Percentiles rank a stretch among this genome's conserved stretches.
These are phyloP conservation scores for Suillus sp. DNA, from an alignment of 768 basidiomycete species.

Conservation along the genomic window DNA sequence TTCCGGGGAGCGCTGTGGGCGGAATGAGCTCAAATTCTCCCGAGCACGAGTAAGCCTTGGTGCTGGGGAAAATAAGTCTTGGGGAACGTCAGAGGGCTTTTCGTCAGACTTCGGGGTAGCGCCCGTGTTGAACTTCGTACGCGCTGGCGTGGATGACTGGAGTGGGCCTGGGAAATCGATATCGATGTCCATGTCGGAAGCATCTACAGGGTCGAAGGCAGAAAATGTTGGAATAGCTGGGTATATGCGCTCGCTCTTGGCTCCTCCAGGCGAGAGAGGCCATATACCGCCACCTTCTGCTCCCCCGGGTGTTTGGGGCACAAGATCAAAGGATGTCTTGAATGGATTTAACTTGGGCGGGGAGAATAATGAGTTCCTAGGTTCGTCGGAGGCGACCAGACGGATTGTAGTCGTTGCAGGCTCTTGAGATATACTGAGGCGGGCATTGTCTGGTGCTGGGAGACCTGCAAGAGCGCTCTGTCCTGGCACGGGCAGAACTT, in stretches of 20 bases:
- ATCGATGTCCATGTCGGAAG: slow-evolving; percentile 38
- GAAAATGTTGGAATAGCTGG: slow-evolving; percentile 41
- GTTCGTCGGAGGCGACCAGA: slow-evolving; percentile 39
- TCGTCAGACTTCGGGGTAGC: slow-evolving; percentile 30
- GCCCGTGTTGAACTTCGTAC: slow-evolving; percentile 28
- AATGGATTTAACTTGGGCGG: slow-evolving; percentile 72
- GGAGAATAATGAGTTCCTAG: slow-evolving; percentile 29
- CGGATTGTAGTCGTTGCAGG: slow-evolving; percentile 51
- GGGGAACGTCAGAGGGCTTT: slow-evolving; percentile 33
- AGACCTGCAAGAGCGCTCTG: slow-evolving; percentile 56
- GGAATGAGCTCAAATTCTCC: slow-evolving; percentile 18
- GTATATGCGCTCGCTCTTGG: slow-evolving; percentile 36
- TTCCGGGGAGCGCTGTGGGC: slow-evolving; percentile 20
- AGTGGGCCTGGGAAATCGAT: slow-evolving; percentile 40
- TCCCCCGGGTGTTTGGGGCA: slow-evolving; percentile 54
- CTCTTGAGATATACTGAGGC: slow-evolving; percentile 57
- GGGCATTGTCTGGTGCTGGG: slow-evolving; percentile 62
- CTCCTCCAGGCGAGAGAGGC: slow-evolving; percentile 41
- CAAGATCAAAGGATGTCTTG: slow-evolving; percentile 67
- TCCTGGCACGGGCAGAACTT: slow-evolving; percentile 57
- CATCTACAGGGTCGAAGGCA: slow-evolving; percentile 31
- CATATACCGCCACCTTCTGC: slow-evolving; percentile 32
- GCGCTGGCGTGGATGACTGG: slow-evolving; percentile 23
- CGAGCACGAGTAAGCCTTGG: slow-evolving; percentile 21
- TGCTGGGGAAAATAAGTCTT: slow-evolving; percentile 46